These are phyloP conservation scores for Garcia nutans DNA, from an alignment of 345 rosid genomes.

Conservation along the genomic window DNA sequence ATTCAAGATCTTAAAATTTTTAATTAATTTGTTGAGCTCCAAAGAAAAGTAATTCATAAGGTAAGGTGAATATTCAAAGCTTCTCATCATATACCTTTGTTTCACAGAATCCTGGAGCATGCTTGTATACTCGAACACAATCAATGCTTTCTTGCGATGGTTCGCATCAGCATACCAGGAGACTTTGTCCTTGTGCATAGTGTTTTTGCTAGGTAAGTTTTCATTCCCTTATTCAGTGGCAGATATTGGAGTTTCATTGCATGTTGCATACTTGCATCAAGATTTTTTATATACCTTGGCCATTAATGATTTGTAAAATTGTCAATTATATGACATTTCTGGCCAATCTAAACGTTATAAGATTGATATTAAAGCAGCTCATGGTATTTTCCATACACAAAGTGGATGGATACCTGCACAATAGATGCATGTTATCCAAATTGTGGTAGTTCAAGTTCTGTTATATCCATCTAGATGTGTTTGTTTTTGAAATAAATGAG, in stretches of 20 bases:
- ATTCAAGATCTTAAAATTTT: not conserved
- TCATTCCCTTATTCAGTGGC: not conserved
- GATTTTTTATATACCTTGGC: not conserved
- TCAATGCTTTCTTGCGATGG: slow-evolving; percentile 87
- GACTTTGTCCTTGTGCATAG: slow-evolving; percentile 94
- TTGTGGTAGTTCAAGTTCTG: no score
- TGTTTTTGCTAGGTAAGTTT: slow-evolving; percentile 34
- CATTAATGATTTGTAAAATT: no score
- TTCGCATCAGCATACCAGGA: slow-evolving; percentile 68
- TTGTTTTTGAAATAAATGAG: no score
- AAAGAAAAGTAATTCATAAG: not conserved
- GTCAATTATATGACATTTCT: no score
- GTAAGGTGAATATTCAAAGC: not conserved
- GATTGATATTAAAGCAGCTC: not conserved
- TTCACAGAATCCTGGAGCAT: slow-evolving; percentile 83
- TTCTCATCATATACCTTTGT: not conserved
- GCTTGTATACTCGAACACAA: slow-evolving; percentile 70
- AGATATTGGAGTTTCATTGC: not conserved
- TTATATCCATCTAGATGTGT: no score
- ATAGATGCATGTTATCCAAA: not conserved
- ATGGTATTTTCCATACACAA: not conserved
- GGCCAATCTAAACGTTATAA: not conserved
- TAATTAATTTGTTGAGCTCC: not conserved
- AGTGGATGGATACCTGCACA: no score
- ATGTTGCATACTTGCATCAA: no score